Evolutionary conservation across 2,329 filamentous ascomycete species (phyloP), one percentile per base, ranked within the genome.

Genomic region (Aspergillus calidoustus): DNA sequence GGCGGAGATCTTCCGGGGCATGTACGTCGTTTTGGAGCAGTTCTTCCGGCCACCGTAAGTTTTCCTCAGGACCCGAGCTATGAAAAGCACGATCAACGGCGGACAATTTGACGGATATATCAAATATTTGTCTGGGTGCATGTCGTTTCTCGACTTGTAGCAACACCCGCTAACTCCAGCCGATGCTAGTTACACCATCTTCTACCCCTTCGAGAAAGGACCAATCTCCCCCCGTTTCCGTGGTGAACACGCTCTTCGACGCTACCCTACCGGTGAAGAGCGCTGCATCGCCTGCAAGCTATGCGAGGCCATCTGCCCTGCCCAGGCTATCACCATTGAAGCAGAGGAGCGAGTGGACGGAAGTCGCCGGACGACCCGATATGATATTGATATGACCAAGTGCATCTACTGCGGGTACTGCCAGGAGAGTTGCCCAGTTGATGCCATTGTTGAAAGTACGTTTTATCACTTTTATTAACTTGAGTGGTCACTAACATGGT

Each of bases 381-480:
- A 99, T 82, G 95, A 99, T 79, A 97, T 99, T 76, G 95, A 99
- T 82, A 99, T 99, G 95, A 98, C 95, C 75, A 99, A 99, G 86
- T 99, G 95, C 84, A 99, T 99, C 81, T 99, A 98, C 88, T 98
- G 95, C 79, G 95, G 95, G 55, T 96, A 96, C 83, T 98, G 95
- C 87, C 94, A 97, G 84, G 95, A 99, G 84, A 96, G 92, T 68
- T 99, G 95, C 83, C 95, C 95, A 49, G 95, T 99, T 59, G 95
- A 99, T 81, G 95, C 95, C 63, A 99, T 92, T 79, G 89, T 92
- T 62, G 89, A 91, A 77, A 86, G 85, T 86, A 75, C 74, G 83
- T 77, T 30, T 60, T 3, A 2, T 9, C 15, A 30, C 9, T 47
- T n/a, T 48, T 52, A 47, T 51, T 4, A 7, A 66, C 75, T 65